Conservation (phyloP, 805 yeast species). For the Henningerozyma blattae region DNA sequence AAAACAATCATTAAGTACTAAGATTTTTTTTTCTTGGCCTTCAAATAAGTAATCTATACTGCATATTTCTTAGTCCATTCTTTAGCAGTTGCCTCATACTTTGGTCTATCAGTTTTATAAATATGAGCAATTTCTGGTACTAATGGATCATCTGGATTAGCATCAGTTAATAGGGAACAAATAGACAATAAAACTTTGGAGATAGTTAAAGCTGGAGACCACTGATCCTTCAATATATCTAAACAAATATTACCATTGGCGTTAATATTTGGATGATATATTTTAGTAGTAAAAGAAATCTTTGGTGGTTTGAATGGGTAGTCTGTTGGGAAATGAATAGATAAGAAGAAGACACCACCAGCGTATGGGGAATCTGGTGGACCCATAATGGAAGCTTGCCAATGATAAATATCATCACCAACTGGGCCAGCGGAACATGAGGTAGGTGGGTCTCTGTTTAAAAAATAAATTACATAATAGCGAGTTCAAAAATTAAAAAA, state of each 20-base stretch:
- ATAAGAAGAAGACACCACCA: conserved; percentile 91
- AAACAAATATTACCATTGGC: conserved; percentile 92
- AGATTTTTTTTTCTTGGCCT: too few species aligned
- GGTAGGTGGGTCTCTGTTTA: conserved; percentile 92
- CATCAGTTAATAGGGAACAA: conserved; percentile 92
- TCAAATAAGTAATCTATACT: conserved; percentile 51
- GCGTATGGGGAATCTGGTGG: conserved; percentile 88
- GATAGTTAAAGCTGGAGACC: conserved; percentile 97
- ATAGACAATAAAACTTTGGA: conserved; percentile 91
- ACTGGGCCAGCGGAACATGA: conserved; percentile 99
- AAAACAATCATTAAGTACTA: too few species aligned
- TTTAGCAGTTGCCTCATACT: conserved; percentile 92
- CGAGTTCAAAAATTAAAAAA: too few species aligned
- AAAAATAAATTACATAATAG: too few species aligned
- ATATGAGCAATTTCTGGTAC: conserved; percentile 97
- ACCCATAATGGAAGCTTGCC: conserved; percentile 99
- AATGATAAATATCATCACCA: conserved; percentile 94
- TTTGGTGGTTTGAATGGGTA: conserved; percentile 99
- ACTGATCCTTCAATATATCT: conserved; percentile 93
- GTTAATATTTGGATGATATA: conserved; percentile 95
- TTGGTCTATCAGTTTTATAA: conserved; percentile 85
- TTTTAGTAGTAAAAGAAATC: conserved; percentile 83
- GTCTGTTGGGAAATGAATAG: conserved; percentile 97
- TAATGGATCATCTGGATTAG: conserved; percentile 97
- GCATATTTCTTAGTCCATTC: conserved; percentile 99